These are phyloP conservation scores for Eucalyptus virginea DNA, from an alignment of 345 rosid genomes.

Conservation along the genomic window DNA sequence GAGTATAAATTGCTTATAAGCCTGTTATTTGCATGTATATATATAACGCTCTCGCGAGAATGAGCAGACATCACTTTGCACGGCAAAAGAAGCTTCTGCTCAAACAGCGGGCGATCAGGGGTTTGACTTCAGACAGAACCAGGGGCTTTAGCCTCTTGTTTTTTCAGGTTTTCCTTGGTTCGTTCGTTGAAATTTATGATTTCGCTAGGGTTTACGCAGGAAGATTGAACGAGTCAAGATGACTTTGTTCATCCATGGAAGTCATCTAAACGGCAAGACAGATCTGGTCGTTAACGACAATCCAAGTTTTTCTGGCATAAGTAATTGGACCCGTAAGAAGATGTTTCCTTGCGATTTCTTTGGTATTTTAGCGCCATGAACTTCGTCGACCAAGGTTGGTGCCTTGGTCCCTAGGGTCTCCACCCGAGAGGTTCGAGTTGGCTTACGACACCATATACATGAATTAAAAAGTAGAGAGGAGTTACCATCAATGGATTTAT, in stretches of 20 bases:
- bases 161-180: background rate
- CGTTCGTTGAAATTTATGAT: background rate
- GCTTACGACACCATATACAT: background rate
- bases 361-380: background rate
- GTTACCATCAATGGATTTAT: background rate
- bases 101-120: background rate
- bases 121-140: constrained; percentile 4
- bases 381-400: background rate
- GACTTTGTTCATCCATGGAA: background rate
- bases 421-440: background rate
- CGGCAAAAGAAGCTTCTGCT: background rate
- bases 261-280: background rate
- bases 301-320: background rate
- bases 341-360: background rate
- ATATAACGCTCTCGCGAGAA: background rate
- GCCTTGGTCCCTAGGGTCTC: background rate
- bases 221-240: background rate
- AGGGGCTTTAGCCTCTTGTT: constrained; percentile 39
- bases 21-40: background rate
- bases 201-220: background rate
- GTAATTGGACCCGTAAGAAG: background rate
- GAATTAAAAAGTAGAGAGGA: background rate
- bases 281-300: background rate
- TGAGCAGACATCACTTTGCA: background rate
- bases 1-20: background rate